Base-by-base conservation (phyloP, 139 green algal genomes). In the Tetradesmus lagerheimii region DNA sequence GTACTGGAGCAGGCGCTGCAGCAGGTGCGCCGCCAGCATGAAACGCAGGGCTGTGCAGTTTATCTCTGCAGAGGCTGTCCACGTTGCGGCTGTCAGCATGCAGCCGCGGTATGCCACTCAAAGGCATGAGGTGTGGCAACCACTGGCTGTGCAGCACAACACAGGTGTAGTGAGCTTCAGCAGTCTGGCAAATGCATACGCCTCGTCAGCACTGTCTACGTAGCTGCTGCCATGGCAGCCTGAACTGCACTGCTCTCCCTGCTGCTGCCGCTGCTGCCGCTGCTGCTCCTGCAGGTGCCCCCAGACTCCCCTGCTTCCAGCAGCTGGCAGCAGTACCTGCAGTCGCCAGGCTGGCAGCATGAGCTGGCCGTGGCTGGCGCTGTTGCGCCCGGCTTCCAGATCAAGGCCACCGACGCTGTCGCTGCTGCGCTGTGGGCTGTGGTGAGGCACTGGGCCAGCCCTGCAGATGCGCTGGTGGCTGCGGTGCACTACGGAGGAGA, bases 401-500 rank as follows among this genome's bases (percentile, higher is more conserved):
- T 94, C 27, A 78, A 87, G 2, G 92, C 90, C 0, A 82, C 82
- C 14, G 88, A 91, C 64, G 92, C 92, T 25, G 90, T 75, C 31
- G 89, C 89, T 23, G 87, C 64, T 64, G 64, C 85, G 16, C 43
- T 93, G 77, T 85, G 76, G 39, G 92, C 92, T 50, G 66, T 92
- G 18, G 81, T 57, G 34, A 62, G 57, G 5, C 90, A 94, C 81
- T 92, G 90, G 85, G 11, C 25, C 2, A 18, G 50, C 5, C 89
- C 89, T 9, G 29, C 74, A 45, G 89, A 91, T 38, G 90, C 89
- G 8, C 35, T 94, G 0, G 79, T 92, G 31, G 92, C 90, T 11
- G 89, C 92, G 4, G 90, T 92, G 27, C 92, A 93, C 79, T 92
- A 90, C 38, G 92, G 92, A 14, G 92, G 92, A 0, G 92, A 94